Conservation (phyloP, 208 protist genomes). For the Trypanosoma melophagium region DNA sequence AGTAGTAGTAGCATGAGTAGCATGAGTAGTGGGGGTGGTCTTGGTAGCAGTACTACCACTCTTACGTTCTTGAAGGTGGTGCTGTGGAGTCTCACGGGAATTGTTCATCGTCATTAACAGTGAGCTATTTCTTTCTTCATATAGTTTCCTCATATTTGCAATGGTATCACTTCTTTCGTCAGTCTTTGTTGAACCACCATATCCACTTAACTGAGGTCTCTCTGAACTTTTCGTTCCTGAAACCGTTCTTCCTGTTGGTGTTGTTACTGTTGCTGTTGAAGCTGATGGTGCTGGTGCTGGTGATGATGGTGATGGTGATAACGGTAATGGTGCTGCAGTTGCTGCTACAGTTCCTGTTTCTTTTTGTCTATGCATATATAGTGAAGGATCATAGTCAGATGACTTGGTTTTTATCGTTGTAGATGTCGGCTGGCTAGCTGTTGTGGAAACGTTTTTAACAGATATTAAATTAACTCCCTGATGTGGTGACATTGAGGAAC, state of each 20-base stretch:
- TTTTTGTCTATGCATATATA: neutral
- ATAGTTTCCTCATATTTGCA: too few species aligned
- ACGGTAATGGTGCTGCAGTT: neutral
- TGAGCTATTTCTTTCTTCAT: too few species aligned
- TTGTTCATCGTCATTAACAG: too few species aligned
- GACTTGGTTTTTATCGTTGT: neutral
- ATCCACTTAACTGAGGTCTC: too few species aligned
- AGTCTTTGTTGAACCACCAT: too few species aligned
- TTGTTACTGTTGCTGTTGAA: neutral
- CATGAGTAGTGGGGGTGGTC: too few species aligned
- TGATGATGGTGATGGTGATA: neutral
- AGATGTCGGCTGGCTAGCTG: neutral
- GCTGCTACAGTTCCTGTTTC: neutral
- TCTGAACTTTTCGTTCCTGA: neutral
- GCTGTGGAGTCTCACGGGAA: too few species aligned
- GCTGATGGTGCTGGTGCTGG: neutral
- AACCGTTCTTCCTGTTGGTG: neutral
- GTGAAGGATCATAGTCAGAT: slow-evolving; percentile 1
- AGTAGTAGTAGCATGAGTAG: too few species aligned
- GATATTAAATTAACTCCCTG: neutral
- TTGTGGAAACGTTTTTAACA: neutral
- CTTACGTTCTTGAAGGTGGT: too few species aligned
- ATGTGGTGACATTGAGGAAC: neutral
- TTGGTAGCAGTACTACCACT: too few species aligned
- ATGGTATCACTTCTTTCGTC: too few species aligned